phyloP scores from a whole-genome alignment of 768 basidiomycete genomes.

The Crassisporium funariophilum region DNA sequence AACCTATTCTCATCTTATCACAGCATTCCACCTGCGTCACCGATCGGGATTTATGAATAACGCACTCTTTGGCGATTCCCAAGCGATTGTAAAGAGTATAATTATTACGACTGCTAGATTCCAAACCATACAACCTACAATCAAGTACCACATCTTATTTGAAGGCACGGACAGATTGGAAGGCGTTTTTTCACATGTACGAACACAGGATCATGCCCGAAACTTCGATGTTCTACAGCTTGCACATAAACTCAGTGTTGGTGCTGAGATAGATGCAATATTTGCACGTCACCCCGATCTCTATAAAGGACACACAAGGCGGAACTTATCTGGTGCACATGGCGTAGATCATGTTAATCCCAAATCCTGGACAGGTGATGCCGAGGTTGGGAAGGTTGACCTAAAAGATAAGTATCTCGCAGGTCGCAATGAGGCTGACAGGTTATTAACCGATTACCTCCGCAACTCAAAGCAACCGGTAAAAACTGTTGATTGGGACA shows the following conservation, averaged over 20 bases:
- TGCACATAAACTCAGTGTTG: slow-evolving; percentile 19
- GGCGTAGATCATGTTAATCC: slow-evolving; percentile 19
- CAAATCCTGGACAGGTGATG: neutral
- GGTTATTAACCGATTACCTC: neutral
- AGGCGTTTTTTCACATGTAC: slow-evolving; percentile 20
- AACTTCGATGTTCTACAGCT: slow-evolving; percentile 27
- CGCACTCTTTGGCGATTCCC: slow-evolving; percentile 27
- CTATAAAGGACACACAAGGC: slow-evolving; percentile 21
- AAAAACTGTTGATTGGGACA: neutral
- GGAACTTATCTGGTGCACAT: slow-evolving; percentile 10
- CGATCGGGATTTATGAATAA: slow-evolving; percentile 15
- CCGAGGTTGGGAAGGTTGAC: neutral
- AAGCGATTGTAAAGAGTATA: slow-evolving; percentile 28
- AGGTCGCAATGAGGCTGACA: neutral
- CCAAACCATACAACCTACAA: slow-evolving; percentile 15
- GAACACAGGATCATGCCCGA: slow-evolving; percentile 22
- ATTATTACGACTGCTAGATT: slow-evolving; percentile 23
- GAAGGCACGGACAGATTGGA: slow-evolving; percentile 31
- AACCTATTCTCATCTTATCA: slow-evolving; percentile 17
- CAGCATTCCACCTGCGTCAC: slow-evolving; percentile 19
- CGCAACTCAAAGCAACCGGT: too few relatives aligned
- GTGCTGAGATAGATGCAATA: slow-evolving; percentile 16
- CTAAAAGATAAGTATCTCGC: neutral
- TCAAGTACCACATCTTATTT: slow-evolving; percentile 19
- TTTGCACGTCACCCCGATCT: slow-evolving; percentile 24